Evolutionary conservation across 2,329 filamentous ascomycete genomes (phyloP), one percentile per base, ranked within the genome.

Genomic region (Aplosporella prunicola): DNA sequence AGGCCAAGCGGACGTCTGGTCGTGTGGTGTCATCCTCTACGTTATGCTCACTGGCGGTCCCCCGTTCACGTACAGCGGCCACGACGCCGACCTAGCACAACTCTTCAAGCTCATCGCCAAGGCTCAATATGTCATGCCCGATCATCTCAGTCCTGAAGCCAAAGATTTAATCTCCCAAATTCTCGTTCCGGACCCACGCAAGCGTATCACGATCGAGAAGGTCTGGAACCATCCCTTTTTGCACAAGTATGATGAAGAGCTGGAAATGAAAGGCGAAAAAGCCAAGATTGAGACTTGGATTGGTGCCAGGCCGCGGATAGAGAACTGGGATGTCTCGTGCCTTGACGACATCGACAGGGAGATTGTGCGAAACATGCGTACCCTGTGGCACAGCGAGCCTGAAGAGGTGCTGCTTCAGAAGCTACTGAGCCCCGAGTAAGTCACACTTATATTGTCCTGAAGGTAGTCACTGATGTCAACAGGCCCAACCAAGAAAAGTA

Each of bases 1-100:
- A 9, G 82, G 86, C 36, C 80, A 78, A 52, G 85, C 86, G 6
- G 91, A 98, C 52, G 82, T 95, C 32, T 98, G 91, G 91, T 95
- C 88, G 55, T 78, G 75, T 47, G 76, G 76, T 49, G 75, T 80
- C 39, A 78, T 80, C 40, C 62, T 98, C 1, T 98, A 82, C 56
- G 88, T 87, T 9, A 79, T 93, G 64, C 69, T 98, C 15, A 82
- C 82, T 16, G 87, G 85, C 1, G 77, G 74, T 17, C 74, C 94
- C 2, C 91, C 91, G 0, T 98, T 95, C 60, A 68, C 68, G 46
- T 69, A 67, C 47, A 60, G 61, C 8, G 54, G 51, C 9, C 27
- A 34, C 13, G 31, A 79, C 31, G 66, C 72, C 11, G 68, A 82
- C 49, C 61, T 84, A 38, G 65, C 68, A 9, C 61, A 69, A 23